Evolutionary conservation across 1,284 basidiomycete species (phyloP).

Genomic region (Trametes hirsuta): DNA sequence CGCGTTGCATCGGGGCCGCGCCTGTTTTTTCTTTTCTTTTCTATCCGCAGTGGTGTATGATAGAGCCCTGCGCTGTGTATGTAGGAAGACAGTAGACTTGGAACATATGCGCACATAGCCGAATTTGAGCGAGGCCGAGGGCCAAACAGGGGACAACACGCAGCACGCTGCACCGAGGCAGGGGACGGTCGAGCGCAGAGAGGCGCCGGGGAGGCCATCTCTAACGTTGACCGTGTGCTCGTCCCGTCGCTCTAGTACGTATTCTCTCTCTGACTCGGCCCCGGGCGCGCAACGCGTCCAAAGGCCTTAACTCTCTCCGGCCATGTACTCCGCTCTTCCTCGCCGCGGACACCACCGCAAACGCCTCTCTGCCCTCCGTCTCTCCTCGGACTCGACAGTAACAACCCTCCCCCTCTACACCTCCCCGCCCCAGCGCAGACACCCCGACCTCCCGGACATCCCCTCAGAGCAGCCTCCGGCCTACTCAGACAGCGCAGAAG

Average conservation of each 20-base stretch:
- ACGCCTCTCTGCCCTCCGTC: slow-evolving; percentile 55
- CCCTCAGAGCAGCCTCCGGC: slow-evolving; percentile 67
- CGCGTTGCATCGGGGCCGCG: background rate
- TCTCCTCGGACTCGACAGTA: slow-evolving; percentile 69
- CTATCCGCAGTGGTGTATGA: background rate
- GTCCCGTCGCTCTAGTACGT: background rate
- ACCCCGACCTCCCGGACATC: slow-evolving; percentile 36
- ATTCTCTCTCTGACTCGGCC: slow-evolving; percentile 4
- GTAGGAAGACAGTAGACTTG: background rate
- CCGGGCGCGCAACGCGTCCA: slow-evolving; percentile 18
- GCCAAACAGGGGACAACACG: slow-evolving; percentile 20
- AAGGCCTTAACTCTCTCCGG: background rate
- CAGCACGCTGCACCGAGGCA: background rate
- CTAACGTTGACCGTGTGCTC: too few species aligned
- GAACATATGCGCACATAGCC: background rate
- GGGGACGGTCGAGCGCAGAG: background rate
- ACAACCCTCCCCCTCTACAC: slow-evolving; percentile 69
- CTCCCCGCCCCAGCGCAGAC: slow-evolving; percentile 39
- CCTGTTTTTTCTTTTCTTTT: background rate
- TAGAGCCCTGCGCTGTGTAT: background rate
- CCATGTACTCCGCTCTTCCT: slow-evolving; percentile 25
- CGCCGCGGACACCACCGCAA: slow-evolving; percentile 47
- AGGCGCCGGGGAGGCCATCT: background rate
- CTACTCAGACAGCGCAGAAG: slow-evolving; percentile 75
- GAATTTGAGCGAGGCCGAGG: background rate